Evolutionary conservation across 495 filamentous ascomycete genomes (phyloP).

Genomic region (Astrothelium subdiscretum): DNA sequence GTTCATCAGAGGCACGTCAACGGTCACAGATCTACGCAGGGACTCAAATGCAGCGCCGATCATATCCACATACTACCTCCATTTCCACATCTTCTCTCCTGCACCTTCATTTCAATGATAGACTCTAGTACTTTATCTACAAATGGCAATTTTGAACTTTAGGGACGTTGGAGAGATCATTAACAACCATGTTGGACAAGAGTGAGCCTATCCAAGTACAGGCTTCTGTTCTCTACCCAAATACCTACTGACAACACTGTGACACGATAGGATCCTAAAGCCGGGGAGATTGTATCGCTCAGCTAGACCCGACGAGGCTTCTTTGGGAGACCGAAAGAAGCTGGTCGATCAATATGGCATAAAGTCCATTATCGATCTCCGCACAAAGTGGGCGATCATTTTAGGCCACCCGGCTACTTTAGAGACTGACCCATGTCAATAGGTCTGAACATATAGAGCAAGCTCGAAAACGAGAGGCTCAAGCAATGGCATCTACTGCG

Average conservation of each 20-base stretch:
- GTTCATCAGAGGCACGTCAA: no score
- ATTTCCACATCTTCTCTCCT: background rate
- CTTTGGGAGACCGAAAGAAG: slow-evolving; percentile 45
- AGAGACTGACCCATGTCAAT: background rate
- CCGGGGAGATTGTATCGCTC: slow-evolving; percentile 64
- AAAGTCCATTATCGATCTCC: slow-evolving; percentile 62
- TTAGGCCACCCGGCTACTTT: background rate
- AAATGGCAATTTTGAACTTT: slow-evolving; percentile 48
- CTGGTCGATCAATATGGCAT: slow-evolving; percentile 54
- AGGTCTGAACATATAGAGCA: slow-evolving; percentile 66
- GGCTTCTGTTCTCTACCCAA: slow-evolving; percentile 11
- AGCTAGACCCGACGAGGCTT: slow-evolving; percentile 61
- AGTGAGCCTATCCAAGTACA: slow-evolving; percentile 27
- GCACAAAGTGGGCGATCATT: slow-evolving; percentile 46
- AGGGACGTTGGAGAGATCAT: slow-evolving; percentile 70
- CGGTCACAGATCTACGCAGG: background rate
- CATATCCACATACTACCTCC: background rate
- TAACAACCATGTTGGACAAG: slow-evolving; percentile 44
- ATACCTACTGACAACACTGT: background rate
- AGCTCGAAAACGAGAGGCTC: slow-evolving; percentile 47
- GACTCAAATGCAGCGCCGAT: background rate
- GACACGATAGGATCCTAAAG: slow-evolving; percentile 41
- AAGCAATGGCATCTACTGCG: slow-evolving; percentile 27
- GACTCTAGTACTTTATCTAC: slow-evolving; percentile 45
- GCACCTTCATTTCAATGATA: background rate